Percentiles rank a stretch among this genome's conserved stretches.
These are phyloP conservation scores for Punica granatum DNA, from an alignment of 345 rosid genomes.

Conservation along the genomic window DNA sequence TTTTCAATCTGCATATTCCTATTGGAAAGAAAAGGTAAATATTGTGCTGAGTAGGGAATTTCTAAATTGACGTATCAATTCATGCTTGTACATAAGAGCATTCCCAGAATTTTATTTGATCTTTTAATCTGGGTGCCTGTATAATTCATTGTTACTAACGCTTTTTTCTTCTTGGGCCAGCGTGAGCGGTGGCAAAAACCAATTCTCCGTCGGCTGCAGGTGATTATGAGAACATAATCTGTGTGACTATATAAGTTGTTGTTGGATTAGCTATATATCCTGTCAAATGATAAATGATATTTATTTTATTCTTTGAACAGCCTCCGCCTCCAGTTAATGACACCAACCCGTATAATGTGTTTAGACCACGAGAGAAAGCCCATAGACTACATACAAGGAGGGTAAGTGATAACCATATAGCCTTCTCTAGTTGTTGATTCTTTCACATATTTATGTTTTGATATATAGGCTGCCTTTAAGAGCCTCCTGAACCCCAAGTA, in stretches of 20 bases:
- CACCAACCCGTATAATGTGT: slow-evolving; percentile 94
- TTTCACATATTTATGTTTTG: neutral
- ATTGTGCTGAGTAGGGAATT: neutral
- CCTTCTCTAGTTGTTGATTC: neutral
- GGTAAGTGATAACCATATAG: slow-evolving; percentile 30
- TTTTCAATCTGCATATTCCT: slow-evolving; percentile 65
- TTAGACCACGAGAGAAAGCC: slow-evolving; percentile 94
- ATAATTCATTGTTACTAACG: slow-evolving; percentile 8
- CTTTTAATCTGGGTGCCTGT: neutral
- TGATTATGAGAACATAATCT: slow-evolving; percentile 14
- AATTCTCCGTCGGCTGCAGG: slow-evolving; percentile 94
- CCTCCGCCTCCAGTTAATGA: slow-evolving; percentile 98
- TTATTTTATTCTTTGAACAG: slow-evolving; percentile 29
- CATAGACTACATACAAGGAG: slow-evolving; percentile 96
- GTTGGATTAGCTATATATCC: neutral
- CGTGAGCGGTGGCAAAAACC: slow-evolving; percentile 99
- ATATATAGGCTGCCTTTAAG: neutral
- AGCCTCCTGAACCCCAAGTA: neutral
- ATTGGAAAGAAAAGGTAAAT: slow-evolving; percentile 91
- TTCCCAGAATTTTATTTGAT: neutral
- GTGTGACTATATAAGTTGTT: neutral
- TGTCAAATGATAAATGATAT: slow-evolving; percentile 2
- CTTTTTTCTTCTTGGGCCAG: slow-evolving; percentile 29
- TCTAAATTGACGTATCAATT: neutral
- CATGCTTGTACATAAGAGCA: neutral